Evolutionary conservation across 441 rosid species (phyloP), one percentile per base, ranked within the genome.

Genomic region (Pelargonium cotyledonis): DNA sequence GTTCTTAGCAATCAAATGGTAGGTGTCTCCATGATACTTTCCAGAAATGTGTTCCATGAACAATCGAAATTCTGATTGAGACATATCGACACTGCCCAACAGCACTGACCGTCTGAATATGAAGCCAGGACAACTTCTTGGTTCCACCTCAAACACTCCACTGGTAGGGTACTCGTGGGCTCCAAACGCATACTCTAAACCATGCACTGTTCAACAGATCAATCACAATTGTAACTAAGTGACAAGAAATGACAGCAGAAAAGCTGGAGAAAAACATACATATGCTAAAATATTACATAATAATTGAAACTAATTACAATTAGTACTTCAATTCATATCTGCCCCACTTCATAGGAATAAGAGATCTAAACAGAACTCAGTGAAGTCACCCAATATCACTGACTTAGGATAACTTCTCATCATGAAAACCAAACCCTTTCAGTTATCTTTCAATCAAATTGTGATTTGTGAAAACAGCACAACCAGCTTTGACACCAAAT

Each of bases 1-100:
- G 73, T 95, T 95, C 87, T 95, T 95, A 70, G 95, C 90, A 78
- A 95, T 90, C 88, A 95, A 84, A 87, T 88, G 98, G 73, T 95
- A 95, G 2, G 91, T 82, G 70, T 92, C 95, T 43, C 99, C 98
- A 60, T 86, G 93, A 77, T 85, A 92, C 62, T 83, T 85, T 72
- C 84, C 76, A 49, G 98, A 89, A 70, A 92, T 75, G 70, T 76
- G 85, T 72, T 90, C 99, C 89, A 95, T 88, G 83, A 88, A 90
- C n/a, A 86, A 77, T 63, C 84, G 88, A 73, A 92, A 86, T 73
- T 95, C 98, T 29, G 90, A 78, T 44, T 65, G 77, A 23, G 96
- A 82, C 97, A 92, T 78, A 83, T 70, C 73, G 60, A 84, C 81
- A 64, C 77, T 89, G 31, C 98, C 98, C 81, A 92, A 68, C 21